Evolutionary conservation across 768 basidiomycete species (phyloP), one percentile per base, ranked within the genome.

Genomic region (Termitomyces sp.): DNA sequence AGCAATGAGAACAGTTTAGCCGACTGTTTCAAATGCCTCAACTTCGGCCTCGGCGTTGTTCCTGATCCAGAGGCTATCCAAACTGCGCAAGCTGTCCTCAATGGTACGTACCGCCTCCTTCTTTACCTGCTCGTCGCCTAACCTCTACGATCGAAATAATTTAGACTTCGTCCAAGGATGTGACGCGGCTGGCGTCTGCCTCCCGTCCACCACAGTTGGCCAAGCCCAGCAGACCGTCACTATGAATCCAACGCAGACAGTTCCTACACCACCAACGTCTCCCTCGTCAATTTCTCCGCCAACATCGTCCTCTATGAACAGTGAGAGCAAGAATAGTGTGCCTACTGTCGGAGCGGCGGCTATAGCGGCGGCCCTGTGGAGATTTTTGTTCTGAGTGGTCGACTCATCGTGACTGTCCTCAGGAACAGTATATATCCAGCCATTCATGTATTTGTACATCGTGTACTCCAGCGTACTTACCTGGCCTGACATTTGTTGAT

Each of bases 11-110:
- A 33, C 14, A 50, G 38, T 22, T 35, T 33, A 14, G 56, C 53
- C 10, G 56, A 50, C 35, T 63, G 62, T 35, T 22, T 56, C 9
- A 60, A 60, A 45, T 63, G 62, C 28, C 42, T 63, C 24, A n/a
- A 58, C 13, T 38, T 22, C 47, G 16, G 33, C 42, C 35, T 36
- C 8, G 43, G 44, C 6, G 20, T 30, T 1, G 6, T 26, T n/a
- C n/a, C n/a, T n/a, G n/a, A n/a, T n/a, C n/a, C n/a, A n/a, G n/a
- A n/a, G n/a, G n/a, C n/a, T n/a, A n/a, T n/a, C n/a, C n/a, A n/a
- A n/a, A n/a, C n/a, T n/a, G n/a, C n/a, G n/a, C n/a, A n/a, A n/a
- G n/a, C n/a, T n/a, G n/a, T n/a, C n/a, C n/a, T n/a, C n/a, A 54
- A 63, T 33, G 53, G 62, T 63, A 14, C 10, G 59, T 35, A 22